These are phyloP conservation scores for Pisolithus marmoratus DNA, from an alignment of 768 basidiomycete species.

Conservation along the genomic window DNA sequence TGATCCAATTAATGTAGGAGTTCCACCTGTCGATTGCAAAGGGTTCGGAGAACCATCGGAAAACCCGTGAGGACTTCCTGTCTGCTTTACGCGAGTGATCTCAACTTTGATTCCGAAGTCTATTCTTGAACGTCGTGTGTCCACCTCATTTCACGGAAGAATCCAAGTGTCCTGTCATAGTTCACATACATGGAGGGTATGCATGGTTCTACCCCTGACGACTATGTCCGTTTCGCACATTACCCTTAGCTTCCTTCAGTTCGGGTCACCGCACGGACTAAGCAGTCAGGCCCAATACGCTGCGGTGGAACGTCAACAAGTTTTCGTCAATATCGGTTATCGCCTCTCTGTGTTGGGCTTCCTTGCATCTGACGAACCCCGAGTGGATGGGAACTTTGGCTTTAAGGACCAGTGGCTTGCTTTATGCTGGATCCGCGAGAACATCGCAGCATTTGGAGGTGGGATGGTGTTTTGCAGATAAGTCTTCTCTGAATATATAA, in stretches of 20 bases:
- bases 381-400: conserved; percentile 68
- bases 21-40: conserved; percentile 51
- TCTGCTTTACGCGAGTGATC: background rate
- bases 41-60: conserved; percentile 66
- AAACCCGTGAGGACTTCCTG: conserved; percentile 43
- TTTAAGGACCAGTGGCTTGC: conserved; percentile 84
- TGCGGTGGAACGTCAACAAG: conserved; percentile 54
- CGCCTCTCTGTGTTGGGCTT: conserved; percentile 70
- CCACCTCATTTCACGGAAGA: conserved; percentile 42
- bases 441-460: conserved; percentile 68
- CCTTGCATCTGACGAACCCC: conserved; percentile 59
- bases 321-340: conserved; percentile 81
- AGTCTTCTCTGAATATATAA: background rate
- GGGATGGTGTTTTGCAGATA: conserved; percentile 3
- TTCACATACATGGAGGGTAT: conserved; percentile 77
- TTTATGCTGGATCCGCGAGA: conserved; percentile 61
- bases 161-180: conserved; percentile 54
- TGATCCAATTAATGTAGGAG: conserved; percentile 31
- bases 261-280: conserved; percentile 66
- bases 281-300: conserved; percentile 61
- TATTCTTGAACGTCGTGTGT: conserved; percentile 60
- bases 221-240: background rate
- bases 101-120: conserved; percentile 26
- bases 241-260: conserved; percentile 62
- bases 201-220: background rate